These are phyloP conservation scores for Petunia axillaris DNA, from an alignment of 257 asterid species.

Conservation along the genomic window DNA sequence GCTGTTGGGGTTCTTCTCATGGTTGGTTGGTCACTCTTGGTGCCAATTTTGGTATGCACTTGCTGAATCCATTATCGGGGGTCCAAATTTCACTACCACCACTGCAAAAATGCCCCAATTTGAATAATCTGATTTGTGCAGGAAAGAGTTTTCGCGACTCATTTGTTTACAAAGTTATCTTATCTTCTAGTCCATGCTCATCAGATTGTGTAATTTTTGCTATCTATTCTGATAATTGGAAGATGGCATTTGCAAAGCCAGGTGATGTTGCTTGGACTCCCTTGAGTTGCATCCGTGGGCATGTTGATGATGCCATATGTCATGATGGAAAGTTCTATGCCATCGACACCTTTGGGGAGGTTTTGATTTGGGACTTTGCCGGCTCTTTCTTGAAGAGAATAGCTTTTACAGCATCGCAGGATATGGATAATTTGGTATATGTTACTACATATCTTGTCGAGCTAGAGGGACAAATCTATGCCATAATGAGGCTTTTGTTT, in stretches of 20 bases:
- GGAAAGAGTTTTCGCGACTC: slow-evolving; percentile 31
- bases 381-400: slow-evolving; percentile 32
- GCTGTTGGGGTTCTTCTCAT: slow-evolving; percentile 42
- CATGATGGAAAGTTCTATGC: slow-evolving; percentile 32
- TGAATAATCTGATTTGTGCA: slow-evolving; percentile 30
- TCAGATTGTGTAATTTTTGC: slow-evolving; percentile 35
- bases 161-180: slow-evolving; percentile 34
- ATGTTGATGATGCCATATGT: slow-evolving; percentile 34
- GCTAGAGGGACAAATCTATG: slow-evolving; percentile 31
- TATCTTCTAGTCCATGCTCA: slow-evolving; percentile 32
- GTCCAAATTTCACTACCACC: slow-evolving; percentile 33
- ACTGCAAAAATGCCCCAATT: slow-evolving; percentile 30
- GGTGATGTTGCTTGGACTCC: slow-evolving; percentile 37
- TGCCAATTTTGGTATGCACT: slow-evolving; percentile 30
- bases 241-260: slow-evolving; percentile 34
- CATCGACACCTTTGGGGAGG: slow-evolving; percentile 24
- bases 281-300: slow-evolving; percentile 24
- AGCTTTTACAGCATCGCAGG: slow-evolving; percentile 14
- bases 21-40: slow-evolving; percentile 39
- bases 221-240: slow-evolving; percentile 26
- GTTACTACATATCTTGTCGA: slow-evolving; percentile 35
- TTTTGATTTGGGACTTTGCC: slow-evolving; percentile 24
- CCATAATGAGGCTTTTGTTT: slow-evolving; percentile 28
- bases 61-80: slow-evolving; percentile 33
- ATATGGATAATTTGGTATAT: slow-evolving; percentile 23